A percentile compares a stretch with the other conserved stretches of the same genome.
Evolutionary conservation across 805 yeast genomes (phyloP).

Genomic region (Hanseniaspora singularis): DNA sequence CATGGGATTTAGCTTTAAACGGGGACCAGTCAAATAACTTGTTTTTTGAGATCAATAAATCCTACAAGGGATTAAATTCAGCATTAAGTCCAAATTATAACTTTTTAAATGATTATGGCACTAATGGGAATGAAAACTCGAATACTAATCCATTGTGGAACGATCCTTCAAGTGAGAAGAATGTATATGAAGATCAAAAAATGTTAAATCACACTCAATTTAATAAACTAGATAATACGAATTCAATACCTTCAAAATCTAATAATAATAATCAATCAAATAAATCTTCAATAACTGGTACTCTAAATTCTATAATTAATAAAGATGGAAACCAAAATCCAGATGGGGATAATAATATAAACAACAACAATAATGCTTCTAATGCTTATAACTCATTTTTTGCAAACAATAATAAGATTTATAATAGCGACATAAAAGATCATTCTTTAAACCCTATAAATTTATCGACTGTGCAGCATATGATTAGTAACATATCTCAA

Average conservation of each 20-base stretch:
- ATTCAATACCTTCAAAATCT: neutral
- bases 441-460: slow-evolving; percentile 24
- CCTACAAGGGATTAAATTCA: neutral
- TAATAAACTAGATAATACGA: no score
- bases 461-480: slow-evolving; percentile 34
- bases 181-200: no score
- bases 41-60: slow-evolving; percentile 3
- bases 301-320: no score
- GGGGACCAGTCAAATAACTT: slow-evolving; percentile 2
- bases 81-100: neutral
- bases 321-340: no score
- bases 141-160: no score
- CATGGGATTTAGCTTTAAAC: slow-evolving; percentile 7
- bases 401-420: neutral
- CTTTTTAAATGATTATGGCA: neutral
- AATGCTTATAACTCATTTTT: neutral
- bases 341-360: no score
- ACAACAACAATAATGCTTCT: neutral
- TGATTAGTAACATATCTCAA: slow-evolving; percentile 49
- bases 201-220: no score
- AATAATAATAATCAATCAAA: neutral
- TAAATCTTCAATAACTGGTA: no score
- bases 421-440: neutral
- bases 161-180: no score
- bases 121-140: no score